Evolutionary conservation across 768 basidiomycete genomes (phyloP), one percentile per base, ranked within the genome.

Genomic region (Lyophyllum semitale): DNA sequence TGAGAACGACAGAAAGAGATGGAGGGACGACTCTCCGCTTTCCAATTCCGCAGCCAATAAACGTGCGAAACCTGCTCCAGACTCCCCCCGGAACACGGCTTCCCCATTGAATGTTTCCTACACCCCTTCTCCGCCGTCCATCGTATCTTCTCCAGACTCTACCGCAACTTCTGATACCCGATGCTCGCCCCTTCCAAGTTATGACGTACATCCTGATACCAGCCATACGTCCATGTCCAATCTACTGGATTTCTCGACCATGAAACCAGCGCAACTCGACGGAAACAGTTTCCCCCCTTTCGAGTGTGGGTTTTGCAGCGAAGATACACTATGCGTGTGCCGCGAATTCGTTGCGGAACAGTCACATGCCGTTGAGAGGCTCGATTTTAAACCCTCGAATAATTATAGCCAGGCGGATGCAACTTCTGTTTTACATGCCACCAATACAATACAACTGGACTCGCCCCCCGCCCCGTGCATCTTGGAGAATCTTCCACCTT

Each of bases 261-360:
- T 60, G 40, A 73, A 74, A 62, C 51, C 58, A 48, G 45, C 60
- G 8, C 50, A 57, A 15, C 59, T 69, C 12, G 64, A 68, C 33
- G 60, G 59, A 32, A 60, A 67, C 20, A 49, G 71, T 11, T 78
- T 84, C 53, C 72, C 78, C 13, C 64, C 78, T 4, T 82, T 85
- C 58, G 78, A 81, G 54, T 95, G 93, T 66, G 88, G 91, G 2
- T 84, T 93, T 69, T 95, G 93, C 67, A 81, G 73, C 54, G 83
- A 85, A 41, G 79, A 78, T 55, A 80, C 80, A 15, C 81, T 85
- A 37, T 95, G 93, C 64, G 81, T 94, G 40, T 95, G 93, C 69
- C 82, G 84, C 51, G 89, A 91, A 66, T 74, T 88, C 41, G 78
- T 80, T 37, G 62, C 78, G 37, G 81, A 84, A 57, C 77, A 82